A percentile compares a stretch with the other conserved stretches of the same genome.
These are phyloP conservation scores for Brassica rapa DNA, from an alignment of 345 rosid species.

Conservation along the genomic window DNA sequence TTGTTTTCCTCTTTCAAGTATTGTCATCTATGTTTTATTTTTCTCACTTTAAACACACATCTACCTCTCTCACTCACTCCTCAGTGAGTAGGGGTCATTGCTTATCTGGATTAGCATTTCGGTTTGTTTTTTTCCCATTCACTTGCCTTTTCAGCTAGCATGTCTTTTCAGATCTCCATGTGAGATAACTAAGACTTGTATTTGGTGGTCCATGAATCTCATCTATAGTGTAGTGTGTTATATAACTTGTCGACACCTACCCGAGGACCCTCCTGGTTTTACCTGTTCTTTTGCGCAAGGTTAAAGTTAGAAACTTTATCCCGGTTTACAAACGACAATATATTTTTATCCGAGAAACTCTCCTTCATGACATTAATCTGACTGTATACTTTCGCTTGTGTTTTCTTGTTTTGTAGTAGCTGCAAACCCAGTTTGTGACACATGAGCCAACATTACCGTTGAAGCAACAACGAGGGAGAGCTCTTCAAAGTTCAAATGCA, in stretches of 20 bases:
- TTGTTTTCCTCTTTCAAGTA: not conserved
- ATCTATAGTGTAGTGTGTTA: not conserved
- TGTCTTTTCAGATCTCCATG: not conserved
- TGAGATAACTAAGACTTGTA: not conserved
- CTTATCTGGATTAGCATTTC: not conserved
- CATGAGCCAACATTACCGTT: not conserved
- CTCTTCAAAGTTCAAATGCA: not conserved
- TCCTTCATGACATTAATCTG: conserved; percentile 7
- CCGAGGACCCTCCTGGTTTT: conserved; percentile 26
- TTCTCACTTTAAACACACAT: conserved; percentile 1
- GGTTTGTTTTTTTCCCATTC: not conserved
- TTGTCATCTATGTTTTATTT: conserved; percentile 16
- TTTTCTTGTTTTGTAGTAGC: conserved; percentile 9
- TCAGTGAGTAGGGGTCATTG: conserved; percentile 12
- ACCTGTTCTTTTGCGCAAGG: conserved; percentile 16
- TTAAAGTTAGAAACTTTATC: conserved; percentile 20
- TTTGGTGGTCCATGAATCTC: conserved; percentile 25
- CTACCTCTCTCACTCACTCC: conserved; percentile 2
- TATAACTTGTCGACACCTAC: conserved; percentile 22
- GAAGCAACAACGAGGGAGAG: not conserved
- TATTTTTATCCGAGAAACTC: not conserved
- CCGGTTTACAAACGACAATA: not conserved
- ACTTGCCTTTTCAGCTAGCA: not conserved
- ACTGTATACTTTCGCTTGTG: conserved; percentile 1
- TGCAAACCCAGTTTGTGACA: not conserved